Percentiles rank a stretch among this genome's conserved stretches.
These are phyloP conservation scores for Fraxinus latifolia DNA, from an alignment of 305 asterid genomes.

Conservation along the genomic window DNA sequence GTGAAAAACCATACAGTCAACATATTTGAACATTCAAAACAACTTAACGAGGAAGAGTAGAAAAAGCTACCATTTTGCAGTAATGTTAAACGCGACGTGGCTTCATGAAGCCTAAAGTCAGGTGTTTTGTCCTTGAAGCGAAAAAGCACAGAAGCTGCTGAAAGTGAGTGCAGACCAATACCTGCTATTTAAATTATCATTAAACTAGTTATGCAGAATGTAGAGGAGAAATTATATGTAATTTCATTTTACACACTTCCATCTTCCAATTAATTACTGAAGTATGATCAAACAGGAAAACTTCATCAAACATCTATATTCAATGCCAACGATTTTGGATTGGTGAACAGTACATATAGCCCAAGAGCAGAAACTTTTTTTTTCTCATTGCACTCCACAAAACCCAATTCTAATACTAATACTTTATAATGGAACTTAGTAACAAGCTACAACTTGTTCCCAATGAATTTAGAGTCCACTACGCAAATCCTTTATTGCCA, in stretches of 20 bases:
- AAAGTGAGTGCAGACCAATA: slow-evolving; percentile 36
- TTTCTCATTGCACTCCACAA: not conserved
- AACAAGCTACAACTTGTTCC: not conserved
- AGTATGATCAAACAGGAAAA: not conserved
- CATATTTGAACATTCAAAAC: not conserved
- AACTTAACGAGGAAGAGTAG: not conserved
- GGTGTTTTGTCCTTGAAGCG: slow-evolving; percentile 28
- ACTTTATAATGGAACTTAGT: not conserved
- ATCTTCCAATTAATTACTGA: not conserved
- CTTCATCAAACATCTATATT: not conserved
- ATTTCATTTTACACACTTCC: not conserved
- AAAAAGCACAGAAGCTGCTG: slow-evolving; percentile 42
- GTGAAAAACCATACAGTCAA: not conserved
- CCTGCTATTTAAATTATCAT: slow-evolving; percentile 38
- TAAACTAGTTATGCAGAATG: not conserved
- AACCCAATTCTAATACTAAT: not conserved
- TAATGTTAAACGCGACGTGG: slow-evolving; percentile 19
- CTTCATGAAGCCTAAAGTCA: slow-evolving; percentile 22
- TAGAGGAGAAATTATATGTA: not conserved
- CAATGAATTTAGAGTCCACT: not conserved
- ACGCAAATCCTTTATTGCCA: not conserved
- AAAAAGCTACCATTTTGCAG: slow-evolving; percentile 35
- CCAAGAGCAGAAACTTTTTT: not conserved
- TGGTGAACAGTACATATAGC: not conserved
- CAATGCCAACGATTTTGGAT: not conserved